Percentiles rank a stretch among this genome's conserved stretches.
Conservation (phyloP, 108 stramenopile genomes). For the Cyclostephanos tholiformis region DNA sequence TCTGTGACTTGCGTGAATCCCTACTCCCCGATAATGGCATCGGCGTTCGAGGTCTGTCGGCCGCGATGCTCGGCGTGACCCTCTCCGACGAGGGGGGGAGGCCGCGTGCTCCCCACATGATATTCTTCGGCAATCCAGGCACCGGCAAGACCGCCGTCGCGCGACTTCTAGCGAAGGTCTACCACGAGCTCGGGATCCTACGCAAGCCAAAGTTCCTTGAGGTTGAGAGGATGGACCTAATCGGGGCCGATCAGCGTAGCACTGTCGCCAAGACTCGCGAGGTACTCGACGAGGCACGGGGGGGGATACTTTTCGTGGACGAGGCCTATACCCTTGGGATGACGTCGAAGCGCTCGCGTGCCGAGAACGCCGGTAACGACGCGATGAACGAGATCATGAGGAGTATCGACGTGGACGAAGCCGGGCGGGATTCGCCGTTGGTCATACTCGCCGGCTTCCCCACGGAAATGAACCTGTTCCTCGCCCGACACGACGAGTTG, state of each 20-base stretch:
- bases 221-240: slow-evolving; percentile 88
- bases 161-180: slow-evolving; percentile 86
- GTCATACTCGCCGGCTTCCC: slow-evolving; percentile 88
- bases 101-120: slow-evolving; percentile 79
- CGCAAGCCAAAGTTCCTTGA: slow-evolving; percentile 89
- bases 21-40: slow-evolving; percentile 61
- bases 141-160: slow-evolving; percentile 97
- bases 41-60: slow-evolving; percentile 60
- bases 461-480: slow-evolving; percentile 84
- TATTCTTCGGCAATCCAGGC: slow-evolving; percentile 95
- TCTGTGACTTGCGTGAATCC: slow-evolving; percentile 80
- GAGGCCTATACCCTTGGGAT: slow-evolving; percentile 90
- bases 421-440: slow-evolving; percentile 65
- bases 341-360: slow-evolving; percentile 72
- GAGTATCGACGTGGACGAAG: slow-evolving; percentile 72
- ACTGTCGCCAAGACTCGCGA: slow-evolving; percentile 85
- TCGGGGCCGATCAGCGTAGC: slow-evolving; percentile 74
- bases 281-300: slow-evolving; percentile 84
- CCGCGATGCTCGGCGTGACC: slow-evolving; percentile 53
- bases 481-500: slow-evolving; percentile 69
- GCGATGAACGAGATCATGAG: slow-evolving; percentile 78
- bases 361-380: slow-evolving; percentile 69
- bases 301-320: slow-evolving; percentile 90
- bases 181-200: slow-evolving; percentile 84
- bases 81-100: slow-evolving; percentile 67